phyloP scores from a whole-genome alignment of 257 asterid species.

The Agastache rugosa region DNA sequence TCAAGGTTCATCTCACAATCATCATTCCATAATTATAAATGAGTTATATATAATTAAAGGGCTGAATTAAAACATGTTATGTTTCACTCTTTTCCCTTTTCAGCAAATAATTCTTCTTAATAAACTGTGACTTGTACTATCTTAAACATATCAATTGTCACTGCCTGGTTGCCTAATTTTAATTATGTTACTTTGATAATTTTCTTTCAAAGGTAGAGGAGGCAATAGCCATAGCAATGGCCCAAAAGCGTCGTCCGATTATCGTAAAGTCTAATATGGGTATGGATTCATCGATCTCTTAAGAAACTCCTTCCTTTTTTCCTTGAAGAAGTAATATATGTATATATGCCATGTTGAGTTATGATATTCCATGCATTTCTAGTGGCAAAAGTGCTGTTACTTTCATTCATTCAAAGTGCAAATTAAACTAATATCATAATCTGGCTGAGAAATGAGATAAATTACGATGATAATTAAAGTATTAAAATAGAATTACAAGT shows the following conservation, averaged over 20 bases:
- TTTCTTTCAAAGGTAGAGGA: constrained; percentile 73
- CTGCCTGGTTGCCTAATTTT: not conserved
- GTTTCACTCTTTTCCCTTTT: not conserved
- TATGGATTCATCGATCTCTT: constrained; percentile 28
- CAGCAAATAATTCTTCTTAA: not conserved
- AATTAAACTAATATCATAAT: no score
- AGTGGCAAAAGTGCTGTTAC: not conserved
- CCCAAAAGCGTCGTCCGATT: constrained; percentile 70
- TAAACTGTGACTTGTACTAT: not conserved
- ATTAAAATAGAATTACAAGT: no score
- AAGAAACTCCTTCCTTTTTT: not conserved
- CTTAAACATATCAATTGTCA: not conserved
- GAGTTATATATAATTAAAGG: not conserved
- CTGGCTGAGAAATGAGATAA: no score
- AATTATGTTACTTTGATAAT: not conserved
- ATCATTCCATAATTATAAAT: not conserved
- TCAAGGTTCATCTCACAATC: constrained; percentile 62
- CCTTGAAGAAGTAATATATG: not conserved
- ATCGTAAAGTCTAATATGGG: constrained; percentile 56
- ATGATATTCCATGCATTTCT: not conserved
- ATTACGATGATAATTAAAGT: no score
- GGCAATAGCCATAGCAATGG: constrained; percentile 86
- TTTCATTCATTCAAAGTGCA: no score
- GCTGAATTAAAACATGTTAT: not conserved
- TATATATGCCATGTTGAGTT: no score